Conservation (phyloP, 345 rosid genomes). For the Kandelia obovata region DNA sequence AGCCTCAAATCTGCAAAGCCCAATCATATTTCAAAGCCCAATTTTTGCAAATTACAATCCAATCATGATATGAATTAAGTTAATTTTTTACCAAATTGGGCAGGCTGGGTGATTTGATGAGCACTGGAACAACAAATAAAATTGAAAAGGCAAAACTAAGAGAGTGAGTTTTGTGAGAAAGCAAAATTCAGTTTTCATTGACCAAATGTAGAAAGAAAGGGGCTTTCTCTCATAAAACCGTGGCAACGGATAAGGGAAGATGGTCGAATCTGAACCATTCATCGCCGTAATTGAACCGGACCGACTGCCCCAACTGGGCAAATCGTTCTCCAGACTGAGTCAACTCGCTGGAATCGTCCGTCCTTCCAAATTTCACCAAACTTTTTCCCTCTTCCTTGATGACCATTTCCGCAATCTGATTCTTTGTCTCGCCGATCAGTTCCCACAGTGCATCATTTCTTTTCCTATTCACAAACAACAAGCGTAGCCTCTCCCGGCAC, state of each 20-base stretch:
- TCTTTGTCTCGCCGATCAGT: conserved; percentile 19
- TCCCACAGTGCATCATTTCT: conserved; percentile 52
- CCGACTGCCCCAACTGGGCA: conserved; percentile 2
- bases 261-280: conserved; percentile 9
- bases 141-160: no score
- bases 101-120: no score
- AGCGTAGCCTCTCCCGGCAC: conserved; percentile 31
- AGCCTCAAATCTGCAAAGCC: no score
- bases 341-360: conserved; percentile 14
- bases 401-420: conserved; percentile 8
- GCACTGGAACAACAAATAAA: no score
- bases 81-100: no score
- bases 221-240: background rate
- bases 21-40: no score
- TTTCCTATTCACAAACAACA: conserved; percentile 42
- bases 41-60: no score
- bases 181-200: background rate
- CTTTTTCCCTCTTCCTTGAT: conserved; percentile 20
- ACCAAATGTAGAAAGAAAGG: background rate
- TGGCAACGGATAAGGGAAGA: background rate
- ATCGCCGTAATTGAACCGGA: conserved; percentile 1
- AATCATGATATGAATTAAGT: no score
- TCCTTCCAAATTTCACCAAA: conserved; percentile 11
- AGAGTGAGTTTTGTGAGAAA: no score
- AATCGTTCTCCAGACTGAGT: conserved; percentile 4